phyloP scores from a whole-genome alignment of 345 rosid genomes.

The Murraya koenigii region DNA sequence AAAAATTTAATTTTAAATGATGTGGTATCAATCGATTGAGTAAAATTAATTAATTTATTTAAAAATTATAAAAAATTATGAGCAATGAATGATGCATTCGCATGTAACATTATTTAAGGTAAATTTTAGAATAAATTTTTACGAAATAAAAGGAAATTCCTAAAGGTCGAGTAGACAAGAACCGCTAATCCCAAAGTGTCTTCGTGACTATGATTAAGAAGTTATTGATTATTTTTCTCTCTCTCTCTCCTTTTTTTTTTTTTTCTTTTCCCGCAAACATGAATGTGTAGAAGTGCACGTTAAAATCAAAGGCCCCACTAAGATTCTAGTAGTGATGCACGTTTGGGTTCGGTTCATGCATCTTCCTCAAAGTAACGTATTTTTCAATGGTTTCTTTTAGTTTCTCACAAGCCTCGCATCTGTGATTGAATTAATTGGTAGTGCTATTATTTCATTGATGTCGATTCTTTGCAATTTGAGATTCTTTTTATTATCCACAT shows the following conservation, averaged over 20 bases:
- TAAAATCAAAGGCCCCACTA: background rate
- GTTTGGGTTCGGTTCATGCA: constrained; percentile 23
- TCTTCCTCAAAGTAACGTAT: background rate
- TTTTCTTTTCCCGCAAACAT: too few relatives aligned
- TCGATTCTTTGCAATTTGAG: background rate
- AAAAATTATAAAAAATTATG: too few relatives aligned
- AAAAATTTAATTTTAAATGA: too few relatives aligned
- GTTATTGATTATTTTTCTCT: too few relatives aligned
- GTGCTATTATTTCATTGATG: background rate
- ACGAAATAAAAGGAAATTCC: too few relatives aligned
- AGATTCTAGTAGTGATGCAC: background rate
- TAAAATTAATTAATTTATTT: too few relatives aligned
- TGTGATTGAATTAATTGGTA: background rate
- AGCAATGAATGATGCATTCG: too few relatives aligned
- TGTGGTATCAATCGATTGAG: accelerated
- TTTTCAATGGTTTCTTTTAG: constrained; percentile 1
- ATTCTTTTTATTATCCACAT: background rate
- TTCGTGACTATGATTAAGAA: background rate
- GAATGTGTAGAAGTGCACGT: background rate
- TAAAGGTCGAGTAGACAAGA: background rate
- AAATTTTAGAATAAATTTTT: too few relatives aligned
- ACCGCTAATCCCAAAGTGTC: background rate
- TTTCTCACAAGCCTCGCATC: constrained; percentile 7
- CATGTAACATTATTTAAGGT: too few relatives aligned
- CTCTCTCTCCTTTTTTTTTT: too few relatives aligned